phyloP scores from a whole-genome alignment of 345 rosid genomes.

The Brassica napus region DNA sequence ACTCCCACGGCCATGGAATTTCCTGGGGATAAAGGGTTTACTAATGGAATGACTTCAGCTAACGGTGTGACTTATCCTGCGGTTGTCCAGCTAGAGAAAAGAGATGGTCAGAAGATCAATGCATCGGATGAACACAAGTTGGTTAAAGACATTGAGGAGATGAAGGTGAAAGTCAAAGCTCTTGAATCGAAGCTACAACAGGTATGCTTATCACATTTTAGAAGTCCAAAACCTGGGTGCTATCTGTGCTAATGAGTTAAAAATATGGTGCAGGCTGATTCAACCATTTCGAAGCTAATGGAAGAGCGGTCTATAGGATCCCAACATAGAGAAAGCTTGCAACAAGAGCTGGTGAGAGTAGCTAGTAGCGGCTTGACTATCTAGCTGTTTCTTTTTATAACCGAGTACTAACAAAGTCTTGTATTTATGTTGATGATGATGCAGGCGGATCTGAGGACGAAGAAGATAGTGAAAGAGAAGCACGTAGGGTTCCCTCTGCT shows the following conservation, averaged over 20 bases:
- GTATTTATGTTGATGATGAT: neutral
- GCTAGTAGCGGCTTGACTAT: neutral
- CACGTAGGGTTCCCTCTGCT: slow-evolving; percentile 73
- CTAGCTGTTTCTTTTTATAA: neutral
- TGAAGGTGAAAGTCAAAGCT: slow-evolving; percentile 61
- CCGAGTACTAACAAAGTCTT: neutral
- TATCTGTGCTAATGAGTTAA: neutral
- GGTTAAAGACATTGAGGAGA: slow-evolving; percentile 58
- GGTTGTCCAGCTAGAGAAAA: slow-evolving; percentile 39
- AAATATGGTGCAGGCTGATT: slow-evolving; percentile 62
- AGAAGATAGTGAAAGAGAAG: slow-evolving; percentile 46
- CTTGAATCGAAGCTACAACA: slow-evolving; percentile 69
- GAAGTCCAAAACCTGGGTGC: neutral
- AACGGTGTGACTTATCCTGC: too few species aligned
- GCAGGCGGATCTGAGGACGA: slow-evolving; percentile 60
- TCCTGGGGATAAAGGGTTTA: slow-evolving; percentile 37
- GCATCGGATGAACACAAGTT: slow-evolving; percentile 52
- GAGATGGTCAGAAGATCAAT: slow-evolving; percentile 29
- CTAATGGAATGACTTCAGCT: slow-evolving; percentile 42
- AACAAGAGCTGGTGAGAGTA: slow-evolving; percentile 52
- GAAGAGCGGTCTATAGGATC: slow-evolving; percentile 56
- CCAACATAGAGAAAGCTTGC: slow-evolving; percentile 42
- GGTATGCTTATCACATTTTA: slow-evolving; percentile 49
- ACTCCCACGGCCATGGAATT: slow-evolving; percentile 22
- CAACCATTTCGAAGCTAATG: slow-evolving; percentile 62